Evolutionary conservation across 768 basidiomycete species (phyloP).

Genomic region (Macrolepiota dolichaula): DNA sequence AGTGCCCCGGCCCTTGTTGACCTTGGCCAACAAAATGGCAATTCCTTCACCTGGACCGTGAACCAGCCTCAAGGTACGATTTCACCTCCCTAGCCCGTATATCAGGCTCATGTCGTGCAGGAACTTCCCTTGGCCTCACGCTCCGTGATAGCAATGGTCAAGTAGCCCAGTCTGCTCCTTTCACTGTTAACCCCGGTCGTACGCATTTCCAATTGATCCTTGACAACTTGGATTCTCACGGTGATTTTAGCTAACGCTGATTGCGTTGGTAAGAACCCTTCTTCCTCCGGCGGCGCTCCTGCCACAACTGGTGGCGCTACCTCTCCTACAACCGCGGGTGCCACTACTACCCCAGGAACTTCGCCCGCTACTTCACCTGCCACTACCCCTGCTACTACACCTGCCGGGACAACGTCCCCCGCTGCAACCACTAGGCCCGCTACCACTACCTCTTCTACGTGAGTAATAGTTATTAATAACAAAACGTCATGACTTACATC

Average conservation of each 20-base stretch:
- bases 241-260: constrained; percentile 24
- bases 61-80: constrained; percentile 24
- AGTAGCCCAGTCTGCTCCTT: constrained; percentile 44
- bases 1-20: constrained; percentile 38
- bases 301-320: constrained; percentile 16
- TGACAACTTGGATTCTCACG: not conserved
- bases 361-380: constrained; percentile 15
- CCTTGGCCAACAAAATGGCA: constrained; percentile 38
- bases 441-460: constrained; percentile 14
- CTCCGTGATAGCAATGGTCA: constrained; percentile 61
- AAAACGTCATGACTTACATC: constrained; percentile 1
- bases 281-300: constrained; percentile 16
- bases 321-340: constrained; percentile 13
- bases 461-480: not conserved
- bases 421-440: not conserved
- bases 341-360: constrained; percentile 11
- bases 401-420: not conserved
- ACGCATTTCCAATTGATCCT: constrained; percentile 22
- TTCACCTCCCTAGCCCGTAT: not conserved
- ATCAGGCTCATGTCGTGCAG: constrained; percentile 24
- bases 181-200: constrained; percentile 51
- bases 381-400: constrained; percentile 11
- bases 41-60: constrained; percentile 50
- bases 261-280: constrained; percentile 29
- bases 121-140: constrained; percentile 51